These are phyloP conservation scores for Cinchona pubescens DNA, from an alignment of 257 asterid species.

Conservation along the genomic window DNA sequence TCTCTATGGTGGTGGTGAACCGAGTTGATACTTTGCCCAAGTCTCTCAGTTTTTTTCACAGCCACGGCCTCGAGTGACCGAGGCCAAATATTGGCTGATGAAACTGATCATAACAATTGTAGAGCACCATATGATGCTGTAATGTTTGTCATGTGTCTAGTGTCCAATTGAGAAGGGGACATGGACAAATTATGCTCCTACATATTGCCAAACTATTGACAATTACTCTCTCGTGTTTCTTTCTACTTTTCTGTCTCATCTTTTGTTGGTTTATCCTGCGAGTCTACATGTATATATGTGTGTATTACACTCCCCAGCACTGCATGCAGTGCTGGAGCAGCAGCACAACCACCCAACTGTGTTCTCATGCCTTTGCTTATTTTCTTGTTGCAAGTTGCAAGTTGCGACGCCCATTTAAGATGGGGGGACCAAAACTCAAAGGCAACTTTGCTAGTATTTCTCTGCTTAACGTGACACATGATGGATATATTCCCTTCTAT, in stretches of 20 bases:
- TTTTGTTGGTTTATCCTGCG: conserved; percentile 10
- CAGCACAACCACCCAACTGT: conserved; percentile 1
- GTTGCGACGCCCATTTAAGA: not conserved
- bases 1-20: conserved; percentile 8
- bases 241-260: conserved; percentile 11
- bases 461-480: not conserved
- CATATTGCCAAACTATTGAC: conserved; percentile 10
- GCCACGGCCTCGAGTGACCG: conserved; percentile 1
- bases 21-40: not conserved
- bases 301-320: too few relatives aligned
- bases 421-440: conserved; percentile 14
- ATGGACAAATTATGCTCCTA: conserved; percentile 21
- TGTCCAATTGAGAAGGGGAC: conserved; percentile 21
- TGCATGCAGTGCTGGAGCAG: not conserved
- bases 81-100: conserved; percentile 7
- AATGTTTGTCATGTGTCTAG: conserved; percentile 20
- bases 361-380: conserved; percentile 3
- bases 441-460: not conserved
- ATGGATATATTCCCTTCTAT: too few relatives aligned
- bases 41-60: not conserved
- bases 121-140: not conserved
- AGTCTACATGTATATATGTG: too few relatives aligned
- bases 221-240: conserved; percentile 2
- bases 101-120: not conserved
- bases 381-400: conserved; percentile 9